Percentiles rank a stretch among this genome's conserved stretches.
These are phyloP conservation scores for Lachnellula occidentalis DNA, from an alignment of 2,329 filamentous ascomycete species.

Conservation along the genomic window DNA sequence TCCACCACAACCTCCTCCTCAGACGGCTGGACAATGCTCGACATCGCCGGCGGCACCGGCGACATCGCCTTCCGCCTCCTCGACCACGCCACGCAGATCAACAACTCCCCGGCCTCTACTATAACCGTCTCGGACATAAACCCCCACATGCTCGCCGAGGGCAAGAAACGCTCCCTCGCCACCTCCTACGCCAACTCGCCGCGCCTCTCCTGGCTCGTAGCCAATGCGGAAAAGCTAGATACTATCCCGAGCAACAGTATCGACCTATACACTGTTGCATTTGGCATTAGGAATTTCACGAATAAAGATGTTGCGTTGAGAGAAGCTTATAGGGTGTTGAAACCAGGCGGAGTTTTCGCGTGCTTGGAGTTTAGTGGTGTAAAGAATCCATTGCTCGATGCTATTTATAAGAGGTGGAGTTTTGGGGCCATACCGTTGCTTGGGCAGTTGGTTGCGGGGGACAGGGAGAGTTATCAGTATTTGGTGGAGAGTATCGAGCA, in stretches of 20 bases:
- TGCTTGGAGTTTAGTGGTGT: constrained; percentile 90
- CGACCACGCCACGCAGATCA: constrained; percentile 75
- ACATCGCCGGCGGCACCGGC: constrained; percentile 93
- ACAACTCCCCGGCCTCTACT: constrained; percentile 71
- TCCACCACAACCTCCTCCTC: constrained; percentile 36
- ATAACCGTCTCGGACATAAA: constrained; percentile 97
- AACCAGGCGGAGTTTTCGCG: constrained; percentile 92
- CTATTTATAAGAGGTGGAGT: constrained; percentile 90
- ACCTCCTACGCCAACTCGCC: constrained; percentile 49
- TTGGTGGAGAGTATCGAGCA: constrained; percentile 95
- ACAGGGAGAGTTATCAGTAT: constrained; percentile 96
- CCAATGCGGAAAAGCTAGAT: constrained; percentile 77
- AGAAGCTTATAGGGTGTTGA: constrained; percentile 83
- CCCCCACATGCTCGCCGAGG: constrained; percentile 86
- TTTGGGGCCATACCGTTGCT: constrained; percentile 93
- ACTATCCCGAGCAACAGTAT: constrained; percentile 64
- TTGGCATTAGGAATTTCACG: constrained; percentile 96
- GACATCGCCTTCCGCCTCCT: constrained; percentile 98
- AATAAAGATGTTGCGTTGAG: constrained; percentile 77
- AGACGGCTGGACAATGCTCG: constrained; percentile 69
- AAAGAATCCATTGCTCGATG: constrained; percentile 70
- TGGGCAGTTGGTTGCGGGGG: constrained; percentile 88
- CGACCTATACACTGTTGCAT: constrained; percentile 95
- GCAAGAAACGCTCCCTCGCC: constrained; percentile 66
- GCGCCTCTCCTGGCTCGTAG: constrained; percentile 72